Conservation (phyloP, 2,329 filamentous ascomycete species). For the Hypoxylon sp. region DNA sequence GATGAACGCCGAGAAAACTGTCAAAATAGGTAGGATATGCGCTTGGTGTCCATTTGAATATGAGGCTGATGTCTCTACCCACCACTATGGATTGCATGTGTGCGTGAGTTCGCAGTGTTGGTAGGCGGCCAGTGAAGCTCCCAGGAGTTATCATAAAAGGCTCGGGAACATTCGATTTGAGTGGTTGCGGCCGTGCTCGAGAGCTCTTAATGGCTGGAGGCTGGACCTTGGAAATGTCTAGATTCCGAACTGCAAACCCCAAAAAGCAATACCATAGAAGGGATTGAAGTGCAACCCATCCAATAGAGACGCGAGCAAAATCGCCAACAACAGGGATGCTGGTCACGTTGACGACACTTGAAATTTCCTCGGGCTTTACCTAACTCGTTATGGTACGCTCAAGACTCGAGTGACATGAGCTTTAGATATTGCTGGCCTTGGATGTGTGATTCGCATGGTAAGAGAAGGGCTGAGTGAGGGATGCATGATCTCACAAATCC, state of each 20-base stretch:
- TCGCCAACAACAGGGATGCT: not conserved
- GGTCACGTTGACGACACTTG: not conserved
- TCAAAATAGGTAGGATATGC: constrained; percentile 36
- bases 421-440: not conserved
- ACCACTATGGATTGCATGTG: constrained; percentile 35
- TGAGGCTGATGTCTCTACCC: constrained; percentile 47
- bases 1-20: constrained; percentile 34
- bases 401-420: not conserved
- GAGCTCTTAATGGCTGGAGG: constrained; percentile 4
- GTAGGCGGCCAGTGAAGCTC: constrained; percentile 8
- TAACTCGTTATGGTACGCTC: not conserved
- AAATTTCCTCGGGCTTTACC: not conserved
- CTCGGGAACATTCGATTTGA: constrained; percentile 19
- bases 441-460: not conserved
- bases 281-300: constrained; percentile 12
- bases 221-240: not conserved
- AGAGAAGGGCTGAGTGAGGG: not conserved
- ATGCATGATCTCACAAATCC: not conserved
- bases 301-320: constrained; percentile 12
- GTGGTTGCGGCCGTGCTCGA: constrained; percentile 17
- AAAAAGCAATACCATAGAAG: constrained; percentile 25
- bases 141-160: constrained; percentile 22
- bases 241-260: constrained; percentile 19
- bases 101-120: constrained; percentile 21
- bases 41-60: constrained; percentile 33